Conservation (phyloP, 2,329 filamentous ascomycete genomes). For the Pseudogymnoascus sp. region DNA sequence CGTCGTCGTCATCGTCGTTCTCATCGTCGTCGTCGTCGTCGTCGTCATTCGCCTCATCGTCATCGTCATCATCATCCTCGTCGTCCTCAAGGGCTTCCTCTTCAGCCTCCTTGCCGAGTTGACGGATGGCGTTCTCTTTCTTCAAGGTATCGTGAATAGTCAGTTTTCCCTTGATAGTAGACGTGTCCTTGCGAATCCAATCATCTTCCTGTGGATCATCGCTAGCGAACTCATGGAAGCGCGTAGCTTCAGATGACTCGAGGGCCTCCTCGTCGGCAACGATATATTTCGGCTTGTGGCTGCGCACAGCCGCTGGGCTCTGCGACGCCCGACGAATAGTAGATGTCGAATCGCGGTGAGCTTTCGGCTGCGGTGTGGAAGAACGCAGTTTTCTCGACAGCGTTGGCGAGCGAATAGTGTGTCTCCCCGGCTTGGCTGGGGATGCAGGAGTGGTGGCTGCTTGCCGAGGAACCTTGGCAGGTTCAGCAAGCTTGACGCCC, state of each 20-base stretch:
- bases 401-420: slow-evolving; percentile 22
- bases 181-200: slow-evolving; percentile 69
- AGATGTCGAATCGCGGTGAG: slow-evolving; percentile 21
- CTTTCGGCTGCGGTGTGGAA: slow-evolving; percentile 13
- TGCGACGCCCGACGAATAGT: slow-evolving; percentile 30
- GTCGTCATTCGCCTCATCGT: slow-evolving; percentile 40
- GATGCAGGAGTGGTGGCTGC: slow-evolving; percentile 13
- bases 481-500: slow-evolving; percentile 11
- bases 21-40: slow-evolving; percentile 54
- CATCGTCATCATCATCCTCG: slow-evolving; percentile 44
- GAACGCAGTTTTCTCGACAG: slow-evolving; percentile 21
- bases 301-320: slow-evolving; percentile 32
- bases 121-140: slow-evolving; percentile 83
- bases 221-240: slow-evolving; percentile 87
- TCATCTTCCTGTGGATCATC: slow-evolving; percentile 76
- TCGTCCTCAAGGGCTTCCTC: slow-evolving; percentile 76
- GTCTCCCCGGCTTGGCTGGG: slow-evolving; percentile 15
- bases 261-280: slow-evolving; percentile 24
- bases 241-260: slow-evolving; percentile 42
- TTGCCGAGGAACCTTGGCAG: slow-evolving; percentile 8
- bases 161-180: slow-evolving; percentile 58
- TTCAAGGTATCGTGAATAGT: slow-evolving; percentile 83
- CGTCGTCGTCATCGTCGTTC: slow-evolving; percentile 45
- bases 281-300: slow-evolving; percentile 30
- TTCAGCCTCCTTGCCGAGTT: slow-evolving; percentile 80